phyloP scores from a whole-genome alignment of 129 eudicot genomes.

The Escallonia herrerae region DNA sequence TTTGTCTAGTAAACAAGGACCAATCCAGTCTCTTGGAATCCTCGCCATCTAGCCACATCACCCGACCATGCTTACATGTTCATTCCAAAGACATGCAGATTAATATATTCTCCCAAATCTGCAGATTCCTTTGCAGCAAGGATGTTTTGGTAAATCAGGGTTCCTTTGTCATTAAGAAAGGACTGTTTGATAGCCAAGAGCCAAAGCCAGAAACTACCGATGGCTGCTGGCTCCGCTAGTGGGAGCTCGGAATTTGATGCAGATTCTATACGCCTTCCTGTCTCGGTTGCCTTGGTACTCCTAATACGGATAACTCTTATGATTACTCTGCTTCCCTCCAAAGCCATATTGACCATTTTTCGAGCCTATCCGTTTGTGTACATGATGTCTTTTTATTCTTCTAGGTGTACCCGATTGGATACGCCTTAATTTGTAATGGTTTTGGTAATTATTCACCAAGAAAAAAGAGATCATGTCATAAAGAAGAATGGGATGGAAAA shows the following conservation, averaged over 20 bases:
- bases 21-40: conserved; percentile 30
- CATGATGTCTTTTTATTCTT: too few relatives aligned
- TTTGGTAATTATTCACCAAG: too few relatives aligned
- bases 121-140: conserved; percentile 2
- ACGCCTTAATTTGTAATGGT: too few relatives aligned
- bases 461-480: conserved; percentile 26
- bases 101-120: not conserved
- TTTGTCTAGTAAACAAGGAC: conserved; percentile 48
- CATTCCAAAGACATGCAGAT: conserved; percentile 11
- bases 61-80: conserved; percentile 20
- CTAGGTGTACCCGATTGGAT: too few relatives aligned
- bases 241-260: too few relatives aligned
- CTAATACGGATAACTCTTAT: too few relatives aligned
- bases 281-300: too few relatives aligned
- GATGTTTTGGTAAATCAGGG: conserved; percentile 28
- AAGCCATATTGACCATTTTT: too few relatives aligned
- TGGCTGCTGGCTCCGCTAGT: conserved; percentile 11
- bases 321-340: too few relatives aligned
- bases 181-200: conserved; percentile 6
- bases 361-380: too few relatives aligned
- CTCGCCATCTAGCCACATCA: conserved; percentile 32
- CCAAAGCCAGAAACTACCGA: conserved; percentile 44
- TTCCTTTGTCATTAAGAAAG: conserved; percentile 75
- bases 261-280: too few relatives aligned
- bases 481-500: conserved; percentile 36